Conservation (phyloP, 2,329 filamentous ascomycete species). For the Ceratocystis cacaofunesta region DNA sequence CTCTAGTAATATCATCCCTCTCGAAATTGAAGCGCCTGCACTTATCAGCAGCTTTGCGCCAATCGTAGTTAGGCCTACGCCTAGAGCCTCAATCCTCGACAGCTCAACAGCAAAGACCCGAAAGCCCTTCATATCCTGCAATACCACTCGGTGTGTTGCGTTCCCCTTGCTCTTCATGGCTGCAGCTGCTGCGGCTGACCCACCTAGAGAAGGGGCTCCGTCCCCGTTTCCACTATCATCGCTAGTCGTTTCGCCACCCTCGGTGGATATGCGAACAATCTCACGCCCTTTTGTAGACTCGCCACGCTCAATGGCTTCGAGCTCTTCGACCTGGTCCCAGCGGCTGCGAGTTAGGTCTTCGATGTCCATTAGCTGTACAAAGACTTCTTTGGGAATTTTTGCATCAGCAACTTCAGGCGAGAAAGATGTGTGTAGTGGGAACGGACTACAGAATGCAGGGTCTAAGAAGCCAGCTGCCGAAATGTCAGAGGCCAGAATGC, state of each 20-base stretch:
- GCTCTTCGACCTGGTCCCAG: conserved; percentile 76
- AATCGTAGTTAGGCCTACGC: conserved; percentile 50
- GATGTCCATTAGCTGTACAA: conserved; percentile 73
- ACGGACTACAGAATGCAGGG: conserved; percentile 25
- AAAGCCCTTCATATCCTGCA: conserved; percentile 64
- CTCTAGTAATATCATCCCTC: conserved; percentile 67
- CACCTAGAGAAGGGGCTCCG: not conserved
- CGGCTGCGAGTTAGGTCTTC: conserved; percentile 66
- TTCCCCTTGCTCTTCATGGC: conserved; percentile 22
- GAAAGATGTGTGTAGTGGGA: conserved; percentile 40
- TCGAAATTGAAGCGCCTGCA: conserved; percentile 47
- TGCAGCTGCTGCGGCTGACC: conserved; percentile 12
- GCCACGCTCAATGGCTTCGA: conserved; percentile 58
- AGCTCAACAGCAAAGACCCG: conserved; percentile 62
- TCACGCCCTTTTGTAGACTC: conserved; percentile 64
- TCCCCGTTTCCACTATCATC: conserved; percentile 18
- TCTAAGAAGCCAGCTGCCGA: conserved; percentile 41
- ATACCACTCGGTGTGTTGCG: conserved; percentile 61
- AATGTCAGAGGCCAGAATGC: conserved; percentile 65
- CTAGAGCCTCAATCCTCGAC: conserved; percentile 47
- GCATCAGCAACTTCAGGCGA: conserved; percentile 40
- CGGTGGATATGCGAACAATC: conserved; percentile 52
- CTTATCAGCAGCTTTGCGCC: conserved; percentile 69
- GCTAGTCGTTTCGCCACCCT: conserved; percentile 32
- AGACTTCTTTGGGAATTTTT: conserved; percentile 44